A percentile compares a stretch with the other conserved stretches of the same genome.
phyloP scores from a whole-genome alignment of 2,329 filamentous ascomycete genomes.

The Penicillium sp. region DNA sequence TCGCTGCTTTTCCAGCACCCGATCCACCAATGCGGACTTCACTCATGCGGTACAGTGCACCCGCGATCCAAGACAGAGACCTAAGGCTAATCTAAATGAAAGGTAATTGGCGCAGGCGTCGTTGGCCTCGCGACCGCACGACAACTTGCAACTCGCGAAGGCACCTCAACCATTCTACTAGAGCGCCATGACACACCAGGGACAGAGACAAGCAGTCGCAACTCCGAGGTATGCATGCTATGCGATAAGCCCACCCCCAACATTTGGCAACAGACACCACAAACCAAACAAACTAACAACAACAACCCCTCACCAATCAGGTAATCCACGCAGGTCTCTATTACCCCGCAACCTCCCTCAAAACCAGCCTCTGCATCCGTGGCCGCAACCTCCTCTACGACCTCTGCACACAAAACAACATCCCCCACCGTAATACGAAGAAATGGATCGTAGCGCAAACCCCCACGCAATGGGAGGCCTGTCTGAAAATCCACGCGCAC shows the following conservation, averaged over 20 bases:
- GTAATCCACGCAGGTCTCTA: constrained; percentile 96
- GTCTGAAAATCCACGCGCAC: constrained; percentile 54
- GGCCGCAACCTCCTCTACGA: constrained; percentile 77
- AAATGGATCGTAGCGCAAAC: constrained; percentile 97
- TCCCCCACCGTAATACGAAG: constrained; percentile 72
- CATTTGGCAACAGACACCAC: background rate
- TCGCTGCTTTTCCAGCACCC: constrained; percentile 47
- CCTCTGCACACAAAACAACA: constrained; percentile 66
- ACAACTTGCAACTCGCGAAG: constrained; percentile 62
- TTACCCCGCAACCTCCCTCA: constrained; percentile 74
- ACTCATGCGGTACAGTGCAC: constrained; percentile 55
- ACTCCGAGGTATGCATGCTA: constrained; percentile 66
- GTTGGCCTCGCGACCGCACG: constrained; percentile 80
- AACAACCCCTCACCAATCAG: constrained; percentile 34
- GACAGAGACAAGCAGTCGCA: constrained; percentile 84
- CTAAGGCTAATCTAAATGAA: constrained; percentile 10
- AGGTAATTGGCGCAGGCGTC: constrained; percentile 68
- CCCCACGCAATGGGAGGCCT: constrained; percentile 63
- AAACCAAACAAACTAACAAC: background rate
- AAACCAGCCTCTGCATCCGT: constrained; percentile 76
- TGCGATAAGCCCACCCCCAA: background rate
- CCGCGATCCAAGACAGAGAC: background rate
- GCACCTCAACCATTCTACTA: constrained; percentile 70
- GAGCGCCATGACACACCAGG: constrained; percentile 75
- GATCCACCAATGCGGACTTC: constrained; percentile 54